These are phyloP conservation scores for Abrus precatorius DNA, from an alignment of 306 rosid species.

Conservation along the genomic window DNA sequence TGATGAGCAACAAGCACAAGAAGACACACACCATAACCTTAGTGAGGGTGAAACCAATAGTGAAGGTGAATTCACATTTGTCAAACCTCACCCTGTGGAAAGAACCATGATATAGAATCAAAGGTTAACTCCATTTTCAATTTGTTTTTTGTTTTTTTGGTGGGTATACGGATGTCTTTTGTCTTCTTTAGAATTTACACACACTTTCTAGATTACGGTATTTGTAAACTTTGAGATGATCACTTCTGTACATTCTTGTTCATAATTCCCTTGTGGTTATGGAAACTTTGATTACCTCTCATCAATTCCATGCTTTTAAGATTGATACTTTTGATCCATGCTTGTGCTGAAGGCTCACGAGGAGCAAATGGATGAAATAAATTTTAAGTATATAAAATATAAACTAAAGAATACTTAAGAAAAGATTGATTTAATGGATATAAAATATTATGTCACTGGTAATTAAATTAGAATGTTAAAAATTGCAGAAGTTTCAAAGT, in stretches of 20 bases:
- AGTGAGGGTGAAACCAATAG: slow-evolving; percentile 46
- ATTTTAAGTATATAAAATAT: no score
- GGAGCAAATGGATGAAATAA: no score
- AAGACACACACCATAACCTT: slow-evolving; percentile 30
- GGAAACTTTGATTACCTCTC: neutral
- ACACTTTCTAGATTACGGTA: neutral
- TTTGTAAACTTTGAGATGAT: neutral
- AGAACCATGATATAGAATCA: slow-evolving; percentile 28
- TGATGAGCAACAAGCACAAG: slow-evolving; percentile 39
- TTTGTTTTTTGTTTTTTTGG: neutral
- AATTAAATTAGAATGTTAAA: neutral
- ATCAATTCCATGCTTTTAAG: no score
- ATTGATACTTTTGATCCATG: no score
- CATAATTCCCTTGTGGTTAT: neutral
- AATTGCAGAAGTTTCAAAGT: neutral
- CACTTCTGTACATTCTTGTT: slow-evolving; percentile 16
- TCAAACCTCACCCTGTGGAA: slow-evolving; percentile 41
- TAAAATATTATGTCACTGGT: no score
- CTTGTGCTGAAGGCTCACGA: no score
- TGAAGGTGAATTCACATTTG: slow-evolving; percentile 65
- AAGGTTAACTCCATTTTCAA: neutral
- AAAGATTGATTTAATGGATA: neutral
- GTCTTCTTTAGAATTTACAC: neutral
- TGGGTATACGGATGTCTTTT: neutral
- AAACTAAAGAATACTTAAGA: no score